A percentile compares a stretch with the other conserved stretches of the same genome.
These are phyloP conservation scores for Psilocybe sp. DNA, from an alignment of 768 basidiomycete genomes.

Conservation along the genomic window DNA sequence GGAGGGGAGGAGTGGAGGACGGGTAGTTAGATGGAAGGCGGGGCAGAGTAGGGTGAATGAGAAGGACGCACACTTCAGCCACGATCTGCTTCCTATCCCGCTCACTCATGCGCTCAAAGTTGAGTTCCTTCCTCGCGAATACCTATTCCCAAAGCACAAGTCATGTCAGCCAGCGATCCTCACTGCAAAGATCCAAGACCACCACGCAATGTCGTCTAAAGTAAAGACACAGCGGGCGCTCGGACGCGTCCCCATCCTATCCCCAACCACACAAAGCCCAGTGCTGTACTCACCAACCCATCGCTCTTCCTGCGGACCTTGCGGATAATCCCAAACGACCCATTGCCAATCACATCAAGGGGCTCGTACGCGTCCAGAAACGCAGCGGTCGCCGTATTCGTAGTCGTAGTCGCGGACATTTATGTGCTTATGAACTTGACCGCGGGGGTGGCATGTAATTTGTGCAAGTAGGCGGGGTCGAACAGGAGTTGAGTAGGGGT, in stretches of 20 bases:
- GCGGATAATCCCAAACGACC: conserved; percentile 95
- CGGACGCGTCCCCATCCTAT: no score
- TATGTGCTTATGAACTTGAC: no score
- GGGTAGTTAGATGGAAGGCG: no score
- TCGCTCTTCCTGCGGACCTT: conserved; percentile 87
- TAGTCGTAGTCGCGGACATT: neutral
- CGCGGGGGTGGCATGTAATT: no score
- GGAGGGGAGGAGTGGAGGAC: no score
- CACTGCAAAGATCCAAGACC: no score
- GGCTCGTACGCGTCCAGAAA: conserved; percentile 82
- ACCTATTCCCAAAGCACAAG: conserved; percentile 55
- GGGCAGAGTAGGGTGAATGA: no score
- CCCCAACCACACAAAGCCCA: no score
- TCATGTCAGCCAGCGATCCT: conserved; percentile 3
- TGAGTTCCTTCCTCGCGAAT: conserved; percentile 92
- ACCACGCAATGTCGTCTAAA: no score
- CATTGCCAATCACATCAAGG: conserved; percentile 92
- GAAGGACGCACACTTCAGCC: conserved; percentile 91
- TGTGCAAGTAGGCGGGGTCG: no score
- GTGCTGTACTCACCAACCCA: conserved; percentile 69
- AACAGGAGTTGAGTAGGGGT: no score
- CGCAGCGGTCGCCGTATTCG: conserved; percentile 9
- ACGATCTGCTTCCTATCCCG: conserved; percentile 96
- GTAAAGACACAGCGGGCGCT: no score
- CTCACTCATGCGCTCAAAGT: conserved; percentile 96